Evolutionary conservation across 2,329 filamentous ascomycete genomes (phyloP), one percentile per base, ranked within the genome.

Genomic region (Diaporthe sp.): DNA sequence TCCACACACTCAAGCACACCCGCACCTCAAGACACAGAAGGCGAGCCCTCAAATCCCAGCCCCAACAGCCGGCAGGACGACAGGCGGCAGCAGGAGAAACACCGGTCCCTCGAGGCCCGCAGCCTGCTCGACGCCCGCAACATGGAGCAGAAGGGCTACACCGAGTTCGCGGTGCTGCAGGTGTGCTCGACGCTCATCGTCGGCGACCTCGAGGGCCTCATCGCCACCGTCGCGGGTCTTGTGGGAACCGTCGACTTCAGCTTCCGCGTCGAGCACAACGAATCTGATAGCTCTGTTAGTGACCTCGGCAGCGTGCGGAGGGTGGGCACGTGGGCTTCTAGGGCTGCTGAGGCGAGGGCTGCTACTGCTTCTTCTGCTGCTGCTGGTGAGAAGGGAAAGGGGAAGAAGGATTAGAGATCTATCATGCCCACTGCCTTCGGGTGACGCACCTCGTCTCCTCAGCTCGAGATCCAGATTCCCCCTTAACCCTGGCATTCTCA

Each of bases 161-260:
- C 92, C 3, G 92, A 93, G 71, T 95, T 95, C 83, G 93, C 93
- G 0, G 92, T 95, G 12, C 85, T 95, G 78, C 93, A 95, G 80
- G 91, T 95, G 53, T 93, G 92, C 77, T 93, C 91, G 72, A 87
- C 90, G 73, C 91, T 94, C 76, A 89, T 95, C 49, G 90, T 90
- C 75, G 92, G 93, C 79, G 93, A 95, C 83, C 83, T 95, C 53
- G 89, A 91, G 77, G 88, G 88, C 77, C 82, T 95, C 74, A 85
- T 94, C 77, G 85, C 85, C 82, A 87, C 87, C 39, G 90, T 95
- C 1, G 92, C 89, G 80, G 88, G 88, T 53, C 84, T 95, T 42
- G 93, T 95, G 0, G 94, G 94, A 1, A 93, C 94, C 77, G 87
- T 95, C 31, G 94, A 95, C 82, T 96, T 95, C 80, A 91, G 90